Conservation (phyloP, 2,329 filamentous ascomycete genomes). For the Colletotrichum sojae region DNA sequence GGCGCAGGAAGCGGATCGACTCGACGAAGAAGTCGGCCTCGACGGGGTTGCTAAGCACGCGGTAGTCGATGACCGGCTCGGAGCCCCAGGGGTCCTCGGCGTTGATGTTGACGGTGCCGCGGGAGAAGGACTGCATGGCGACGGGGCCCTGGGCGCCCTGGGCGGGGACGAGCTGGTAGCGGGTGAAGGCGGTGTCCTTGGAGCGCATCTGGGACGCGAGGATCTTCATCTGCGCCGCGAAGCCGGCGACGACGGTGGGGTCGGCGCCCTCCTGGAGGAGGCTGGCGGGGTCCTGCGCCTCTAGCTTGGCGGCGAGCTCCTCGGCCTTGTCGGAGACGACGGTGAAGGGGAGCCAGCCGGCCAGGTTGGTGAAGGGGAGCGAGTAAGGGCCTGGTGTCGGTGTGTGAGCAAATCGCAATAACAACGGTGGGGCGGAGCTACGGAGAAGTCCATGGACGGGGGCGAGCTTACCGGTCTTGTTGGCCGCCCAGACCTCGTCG, state of each 20-base stretch:
- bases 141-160: slow-evolving; percentile 45
- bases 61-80: slow-evolving; percentile 56
- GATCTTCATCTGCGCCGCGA: slow-evolving; percentile 54
- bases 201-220: slow-evolving; percentile 52
- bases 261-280: slow-evolving; percentile 50
- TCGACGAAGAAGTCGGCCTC: slow-evolving; percentile 55
- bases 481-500: slow-evolving; percentile 28
- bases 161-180: slow-evolving; percentile 43
- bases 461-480: slow-evolving; percentile 39
- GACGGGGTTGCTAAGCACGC: slow-evolving; percentile 55
- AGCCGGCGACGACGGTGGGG: slow-evolving; percentile 53
- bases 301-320: slow-evolving; percentile 49
- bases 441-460: no score
- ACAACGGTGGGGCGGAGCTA: not conserved
- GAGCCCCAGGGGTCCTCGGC: slow-evolving; percentile 53
- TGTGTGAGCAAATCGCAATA: not conserved
- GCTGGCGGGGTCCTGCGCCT: slow-evolving; percentile 49
- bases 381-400: slow-evolving; percentile 45
- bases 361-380: slow-evolving; percentile 52
- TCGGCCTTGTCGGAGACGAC: slow-evolving; percentile 51
- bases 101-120: slow-evolving; percentile 55
- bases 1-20: slow-evolving; percentile 53
- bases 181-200: slow-evolving; percentile 53
- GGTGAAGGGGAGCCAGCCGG: slow-evolving; percentile 54
- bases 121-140: slow-evolving; percentile 52